Conservation (phyloP, 257 asterid genomes). For the Fraxinus anomala region DNA sequence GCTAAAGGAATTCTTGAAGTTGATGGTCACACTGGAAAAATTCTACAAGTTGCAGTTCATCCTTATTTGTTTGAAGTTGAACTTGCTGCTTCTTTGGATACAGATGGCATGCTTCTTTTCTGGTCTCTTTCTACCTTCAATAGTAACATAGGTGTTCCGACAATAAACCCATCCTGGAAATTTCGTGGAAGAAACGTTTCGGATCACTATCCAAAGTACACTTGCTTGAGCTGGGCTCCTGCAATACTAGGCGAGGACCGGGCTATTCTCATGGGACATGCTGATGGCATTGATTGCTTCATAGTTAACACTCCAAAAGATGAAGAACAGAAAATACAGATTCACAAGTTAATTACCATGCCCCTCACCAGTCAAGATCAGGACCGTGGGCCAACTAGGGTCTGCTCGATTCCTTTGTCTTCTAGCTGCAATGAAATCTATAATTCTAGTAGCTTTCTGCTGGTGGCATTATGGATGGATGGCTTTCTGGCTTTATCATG, state of each 20-base stretch:
- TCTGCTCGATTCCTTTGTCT: conserved; percentile 68
- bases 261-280: conserved; percentile 75
- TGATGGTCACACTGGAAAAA: conserved; percentile 68
- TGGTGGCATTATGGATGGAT: conserved; percentile 76
- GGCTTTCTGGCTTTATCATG: conserved; percentile 76
- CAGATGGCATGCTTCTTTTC: conserved; percentile 63
- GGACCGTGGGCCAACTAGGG: conserved; percentile 51
- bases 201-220: conserved; percentile 53
- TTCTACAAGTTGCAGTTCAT: conserved; percentile 75
- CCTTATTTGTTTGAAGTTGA: conserved; percentile 63
- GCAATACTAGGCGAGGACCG: conserved; percentile 49
- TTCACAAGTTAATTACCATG: conserved; percentile 56
- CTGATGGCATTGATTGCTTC: conserved; percentile 73
- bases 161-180: conserved; percentile 69
- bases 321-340: conserved; percentile 38
- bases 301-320: conserved; percentile 44
- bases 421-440: conserved; percentile 50
- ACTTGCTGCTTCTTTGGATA: conserved; percentile 86
- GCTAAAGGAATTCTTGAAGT: conserved; percentile 54
- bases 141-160: conserved; percentile 61
- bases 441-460: conserved; percentile 61
- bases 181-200: conserved; percentile 44
- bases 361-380: conserved; percentile 50
- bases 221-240: conserved; percentile 89
- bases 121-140: conserved; percentile 71